Conservation (phyloP, 257 asterid genomes). For the Nicotiana attenuata region DNA sequence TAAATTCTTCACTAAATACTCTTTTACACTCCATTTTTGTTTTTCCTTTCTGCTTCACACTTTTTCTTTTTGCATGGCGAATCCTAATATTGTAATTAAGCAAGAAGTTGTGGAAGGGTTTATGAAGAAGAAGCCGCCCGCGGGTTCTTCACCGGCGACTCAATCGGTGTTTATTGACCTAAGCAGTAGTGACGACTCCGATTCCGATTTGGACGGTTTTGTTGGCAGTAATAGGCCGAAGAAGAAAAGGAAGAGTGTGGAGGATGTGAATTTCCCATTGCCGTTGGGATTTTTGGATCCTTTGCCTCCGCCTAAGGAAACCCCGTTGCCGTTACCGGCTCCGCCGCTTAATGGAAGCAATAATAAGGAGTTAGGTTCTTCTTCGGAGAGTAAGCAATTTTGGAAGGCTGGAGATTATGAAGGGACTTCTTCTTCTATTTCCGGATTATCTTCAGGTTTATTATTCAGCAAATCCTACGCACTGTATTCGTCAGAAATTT, state of each 20-base stretch:
- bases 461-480: not conserved
- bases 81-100: conserved; percentile 8
- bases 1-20: not conserved
- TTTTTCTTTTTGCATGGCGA: conserved; percentile 5
- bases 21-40: not conserved
- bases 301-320: conserved; percentile 29
- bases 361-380: not conserved
- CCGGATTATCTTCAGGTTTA: conserved; percentile 44
- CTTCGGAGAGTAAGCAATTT: conserved; percentile 47
- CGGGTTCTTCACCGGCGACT: not conserved
- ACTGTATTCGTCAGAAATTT: not conserved
- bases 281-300: conserved; percentile 86
- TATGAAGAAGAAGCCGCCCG: not conserved
- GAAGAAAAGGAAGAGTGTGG: conserved; percentile 44
- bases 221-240: conserved; percentile 14
- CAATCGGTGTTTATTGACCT: conserved; percentile 21
- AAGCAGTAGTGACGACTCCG: conserved; percentile 21
- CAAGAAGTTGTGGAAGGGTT: conserved; percentile 2
- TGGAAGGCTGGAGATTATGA: conserved; percentile 98
- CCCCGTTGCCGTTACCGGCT: conserved; percentile 28
- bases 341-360: not conserved
- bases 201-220: conserved; percentile 21
- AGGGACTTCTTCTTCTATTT: conserved; percentile 34
- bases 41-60: not conserved
- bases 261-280: conserved; percentile 28